phyloP scores from a whole-genome alignment of 208 protist species.

The Trypanosomatidae sp. region DNA sequence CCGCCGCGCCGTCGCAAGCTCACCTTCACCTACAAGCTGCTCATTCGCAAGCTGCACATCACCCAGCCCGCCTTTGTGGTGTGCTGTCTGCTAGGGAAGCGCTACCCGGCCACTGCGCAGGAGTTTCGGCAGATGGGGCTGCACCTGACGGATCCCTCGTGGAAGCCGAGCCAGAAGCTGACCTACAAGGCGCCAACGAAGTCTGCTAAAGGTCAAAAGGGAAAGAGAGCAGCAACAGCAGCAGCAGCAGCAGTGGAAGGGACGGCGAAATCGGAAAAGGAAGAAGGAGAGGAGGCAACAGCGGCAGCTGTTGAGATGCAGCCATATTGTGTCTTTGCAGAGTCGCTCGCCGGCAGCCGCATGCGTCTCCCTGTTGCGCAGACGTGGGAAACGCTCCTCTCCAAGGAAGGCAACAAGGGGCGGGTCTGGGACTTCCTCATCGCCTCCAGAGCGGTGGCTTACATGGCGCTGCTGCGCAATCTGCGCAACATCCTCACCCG shows the following conservation, averaged over 20 bases:
- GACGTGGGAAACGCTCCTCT: conserved; percentile 93
- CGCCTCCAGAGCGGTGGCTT: conserved; percentile 80
- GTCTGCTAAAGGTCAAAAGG: background rate
- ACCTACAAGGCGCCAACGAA: no score
- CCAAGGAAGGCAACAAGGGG: conserved; percentile 85
- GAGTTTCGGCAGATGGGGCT: conserved; percentile 64
- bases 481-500: conserved; percentile 92
- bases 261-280: no score
- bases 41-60: conserved; percentile 89
- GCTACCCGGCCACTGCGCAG: conserved; percentile 81
- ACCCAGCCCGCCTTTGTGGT: conserved; percentile 72
- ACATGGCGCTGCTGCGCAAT: conserved; percentile 96
- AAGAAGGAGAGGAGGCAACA: background rate
- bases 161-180: no score
- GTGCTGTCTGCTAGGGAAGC: conserved; percentile 92
- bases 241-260: no score
- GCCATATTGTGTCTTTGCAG: conserved; percentile 58
- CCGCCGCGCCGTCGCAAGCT: conserved; percentile 14
- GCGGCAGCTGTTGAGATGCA: no score
- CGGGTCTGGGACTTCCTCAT: conserved; percentile 92
- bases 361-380: conserved; percentile 91
- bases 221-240: background rate
- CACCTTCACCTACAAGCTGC: conserved; percentile 79
- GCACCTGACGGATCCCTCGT: conserved; percentile 17
- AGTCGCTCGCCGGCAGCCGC: conserved; percentile 64